Percentiles rank a stretch among this genome's conserved stretches.
Conservation (phyloP, 805 yeast genomes). For the Zygosaccharomyces gambellarensis region DNA sequence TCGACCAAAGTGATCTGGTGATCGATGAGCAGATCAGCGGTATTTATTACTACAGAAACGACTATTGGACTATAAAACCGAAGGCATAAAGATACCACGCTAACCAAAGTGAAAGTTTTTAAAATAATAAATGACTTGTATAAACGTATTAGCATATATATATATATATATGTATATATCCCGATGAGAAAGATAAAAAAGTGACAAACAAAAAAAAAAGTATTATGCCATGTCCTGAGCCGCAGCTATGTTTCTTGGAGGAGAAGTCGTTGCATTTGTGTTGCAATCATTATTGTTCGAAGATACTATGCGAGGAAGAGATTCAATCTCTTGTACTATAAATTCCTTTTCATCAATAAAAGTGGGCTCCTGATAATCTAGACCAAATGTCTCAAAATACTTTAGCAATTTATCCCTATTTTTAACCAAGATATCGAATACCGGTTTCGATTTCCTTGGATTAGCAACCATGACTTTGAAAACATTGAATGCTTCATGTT, state of each 20-base stretch:
- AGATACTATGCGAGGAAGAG: constrained; percentile 55
- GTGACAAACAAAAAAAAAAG: not conserved
- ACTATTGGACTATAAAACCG: constrained; percentile 21
- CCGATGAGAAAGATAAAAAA: not conserved
- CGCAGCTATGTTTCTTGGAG: constrained; percentile 13
- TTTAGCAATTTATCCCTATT: constrained; percentile 72
- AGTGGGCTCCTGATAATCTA: constrained; percentile 51
- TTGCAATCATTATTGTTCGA: constrained; percentile 19
- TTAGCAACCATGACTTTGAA: constrained; percentile 96
- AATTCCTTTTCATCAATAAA: constrained; percentile 78
- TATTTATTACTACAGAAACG: constrained; percentile 55
- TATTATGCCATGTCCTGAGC: constrained; percentile 5
- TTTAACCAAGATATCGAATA: constrained; percentile 75
- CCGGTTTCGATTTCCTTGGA: constrained; percentile 78
- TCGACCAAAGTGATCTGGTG: constrained; percentile 52
- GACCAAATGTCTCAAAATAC: constrained; percentile 62
- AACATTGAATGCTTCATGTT: constrained; percentile 85
- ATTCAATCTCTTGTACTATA: constrained; percentile 67
- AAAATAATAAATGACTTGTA: too few relatives aligned
- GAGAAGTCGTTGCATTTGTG: constrained; percentile 14
- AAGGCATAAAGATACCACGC: not conserved
- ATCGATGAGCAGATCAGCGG: constrained; percentile 69
- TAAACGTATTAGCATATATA: not conserved
- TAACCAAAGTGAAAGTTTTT: not conserved
- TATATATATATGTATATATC: not conserved